Base-by-base conservation (phyloP, 1,139 yeast genomes). In the Blastobotrys ciferrii region DNA sequence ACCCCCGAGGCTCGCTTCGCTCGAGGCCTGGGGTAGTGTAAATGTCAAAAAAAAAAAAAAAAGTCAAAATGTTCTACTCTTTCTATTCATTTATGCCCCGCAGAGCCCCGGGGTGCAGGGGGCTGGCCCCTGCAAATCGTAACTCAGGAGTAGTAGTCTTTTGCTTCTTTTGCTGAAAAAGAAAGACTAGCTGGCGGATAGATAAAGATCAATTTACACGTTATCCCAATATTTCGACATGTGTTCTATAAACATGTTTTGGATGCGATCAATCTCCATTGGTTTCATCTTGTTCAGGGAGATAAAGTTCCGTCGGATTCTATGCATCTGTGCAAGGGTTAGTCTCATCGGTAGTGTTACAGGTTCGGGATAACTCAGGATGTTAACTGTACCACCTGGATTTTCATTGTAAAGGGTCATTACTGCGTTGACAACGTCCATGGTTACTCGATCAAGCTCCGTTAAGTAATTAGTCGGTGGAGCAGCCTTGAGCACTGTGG, bases 231-330 rank as follows among this genome's bases (percentile, higher is more conserved):
- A 78, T 55, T 75, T 77, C 57, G 81, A 80, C 50, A 87, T 67
- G 62, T 84, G 88, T 40, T 86, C 94, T 20, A 82, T 84, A 67
- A 88, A 89, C 59, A 86, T 64, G 0, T 83, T 80, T 5, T 75
- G 75, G 37, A 91, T 86, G 59, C 96, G 71, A 42, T 76, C 80
- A 17, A 73, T 64, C 51, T 86, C 92, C 30, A 73, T 67, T 38
- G 82, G 80, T 61, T 96, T 76, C 76, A 89, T 81, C 59, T 88
- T 78, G 65, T 92, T 89, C 62, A 92, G 73, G 30, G 80, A 74
- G 30, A 91, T 80, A 64, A 85, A 92, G 23, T 91, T 84, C 56
- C 98, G 75, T 64, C 96, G 76, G 20, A 87, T 75, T 53, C 98
- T 74, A 61, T 91, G 96, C 47, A 92, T 66, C 58, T 86, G 89